Evolutionary conservation across 192 early-diverging fungal species (phyloP).

Genomic region (Linnemannia zychae): DNA sequence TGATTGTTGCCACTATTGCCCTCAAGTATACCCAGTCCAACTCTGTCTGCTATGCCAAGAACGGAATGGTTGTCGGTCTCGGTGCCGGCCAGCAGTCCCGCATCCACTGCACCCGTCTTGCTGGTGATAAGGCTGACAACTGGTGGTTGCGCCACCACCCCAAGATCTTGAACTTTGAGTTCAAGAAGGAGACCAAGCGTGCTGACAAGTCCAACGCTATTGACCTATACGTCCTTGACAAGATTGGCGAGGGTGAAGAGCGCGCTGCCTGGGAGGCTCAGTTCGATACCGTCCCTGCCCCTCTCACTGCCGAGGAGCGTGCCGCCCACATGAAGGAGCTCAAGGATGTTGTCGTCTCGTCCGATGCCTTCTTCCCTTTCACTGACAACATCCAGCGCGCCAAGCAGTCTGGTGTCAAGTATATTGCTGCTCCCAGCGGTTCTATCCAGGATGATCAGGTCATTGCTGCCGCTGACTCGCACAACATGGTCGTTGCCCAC

Average conservation of each 20-base stretch:
- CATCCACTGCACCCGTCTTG: constrained; percentile 98
- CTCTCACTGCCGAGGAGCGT: constrained; percentile 86
- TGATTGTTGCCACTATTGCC: constrained; percentile 97
- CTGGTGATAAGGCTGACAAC: constrained; percentile 99
- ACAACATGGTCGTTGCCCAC: constrained; percentile 88
- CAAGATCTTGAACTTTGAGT: constrained; percentile 89
- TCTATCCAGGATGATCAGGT: constrained; percentile 91
- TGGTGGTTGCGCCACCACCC: constrained; percentile 99
- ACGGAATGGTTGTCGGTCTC: constrained; percentile 96
- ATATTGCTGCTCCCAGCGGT: constrained; percentile 92
- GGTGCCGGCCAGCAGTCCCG: constrained; percentile 99
- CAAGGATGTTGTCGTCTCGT: constrained; percentile 84
- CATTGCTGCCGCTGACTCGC: constrained; percentile 83
- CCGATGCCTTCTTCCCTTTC: constrained; percentile 99
- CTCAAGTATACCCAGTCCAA: constrained; percentile 99
- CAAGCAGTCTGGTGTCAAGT: constrained; percentile 85
- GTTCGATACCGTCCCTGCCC: constrained; percentile 85
- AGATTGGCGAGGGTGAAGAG: constrained; percentile 84
- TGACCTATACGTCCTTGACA: constrained; percentile 92
- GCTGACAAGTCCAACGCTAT: constrained; percentile 98
- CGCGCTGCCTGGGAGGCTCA: constrained; percentile 81
- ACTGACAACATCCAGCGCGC: constrained; percentile 94
- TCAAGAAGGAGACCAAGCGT: constrained; percentile 90
- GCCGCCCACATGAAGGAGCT: constrained; percentile 79
- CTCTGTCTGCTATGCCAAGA: constrained; percentile 98